Percentiles rank a stretch among this genome's conserved stretches.
These are phyloP conservation scores for Aspergillus cejpii DNA, from an alignment of 2,329 filamentous ascomycete species.

Conservation along the genomic window DNA sequence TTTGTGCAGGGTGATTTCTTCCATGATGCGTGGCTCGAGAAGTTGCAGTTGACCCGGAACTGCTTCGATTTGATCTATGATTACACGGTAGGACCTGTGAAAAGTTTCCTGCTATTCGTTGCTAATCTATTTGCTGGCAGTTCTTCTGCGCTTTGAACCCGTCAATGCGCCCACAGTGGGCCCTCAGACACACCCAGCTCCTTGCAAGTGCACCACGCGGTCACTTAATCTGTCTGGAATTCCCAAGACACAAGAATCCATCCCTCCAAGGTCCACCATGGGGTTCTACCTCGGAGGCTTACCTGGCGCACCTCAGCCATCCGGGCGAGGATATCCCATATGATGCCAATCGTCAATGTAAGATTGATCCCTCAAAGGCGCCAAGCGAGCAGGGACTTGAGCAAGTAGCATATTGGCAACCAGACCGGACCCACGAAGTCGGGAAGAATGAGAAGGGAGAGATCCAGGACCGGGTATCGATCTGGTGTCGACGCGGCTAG, in stretches of 20 bases:
- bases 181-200: slow-evolving; percentile 49
- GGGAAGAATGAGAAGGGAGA: slow-evolving; percentile 43
- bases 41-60: slow-evolving; percentile 27
- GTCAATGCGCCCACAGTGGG: slow-evolving; percentile 52
- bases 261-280: slow-evolving; percentile 64
- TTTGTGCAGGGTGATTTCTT: slow-evolving; percentile 45
- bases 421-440: slow-evolving; percentile 50
- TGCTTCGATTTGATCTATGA: slow-evolving; percentile 53
- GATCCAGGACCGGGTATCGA: slow-evolving; percentile 39
- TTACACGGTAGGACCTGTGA: slow-evolving; percentile 46
- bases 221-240: slow-evolving; percentile 63
- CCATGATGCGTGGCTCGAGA: slow-evolving; percentile 37
- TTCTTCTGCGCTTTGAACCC: slow-evolving; percentile 57
- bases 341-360: slow-evolving; percentile 48
- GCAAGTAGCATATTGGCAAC: slow-evolving; percentile 50
- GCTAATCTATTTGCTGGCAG: slow-evolving; percentile 30
- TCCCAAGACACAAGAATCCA: slow-evolving; percentile 65
- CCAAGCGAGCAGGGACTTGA: slow-evolving; percentile 37
- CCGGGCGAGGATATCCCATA: slow-evolving; percentile 64
- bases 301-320: slow-evolving; percentile 62
- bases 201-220: slow-evolving; percentile 45
- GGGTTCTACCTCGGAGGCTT: slow-evolving; percentile 61
- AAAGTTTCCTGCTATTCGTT: no score
- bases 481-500: slow-evolving; percentile 38
- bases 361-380: slow-evolving; percentile 43